Percentiles rank a stretch among this genome's conserved stretches.
Conservation (phyloP, 2,329 filamentous ascomycete species). For the Zalaria sp. region DNA sequence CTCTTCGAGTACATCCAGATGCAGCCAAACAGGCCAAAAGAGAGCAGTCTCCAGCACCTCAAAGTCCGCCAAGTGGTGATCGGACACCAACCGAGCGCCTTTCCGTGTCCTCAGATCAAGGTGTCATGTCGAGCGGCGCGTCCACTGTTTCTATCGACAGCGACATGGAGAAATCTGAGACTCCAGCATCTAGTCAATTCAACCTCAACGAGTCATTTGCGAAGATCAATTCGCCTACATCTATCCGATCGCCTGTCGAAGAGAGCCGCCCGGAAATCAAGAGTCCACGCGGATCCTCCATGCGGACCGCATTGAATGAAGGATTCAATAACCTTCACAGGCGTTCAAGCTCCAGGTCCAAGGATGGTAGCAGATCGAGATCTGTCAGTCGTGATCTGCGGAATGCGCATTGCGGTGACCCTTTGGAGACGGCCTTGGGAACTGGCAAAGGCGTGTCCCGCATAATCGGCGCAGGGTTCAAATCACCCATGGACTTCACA, state of each 20-base stretch:
- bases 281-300: constrained; percentile 2
- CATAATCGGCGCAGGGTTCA: constrained; percentile 19
- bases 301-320: constrained; percentile 5
- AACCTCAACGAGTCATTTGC: constrained; percentile 9
- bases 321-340: constrained; percentile 1
- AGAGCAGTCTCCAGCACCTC: not conserved
- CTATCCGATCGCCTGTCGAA: not conserved
- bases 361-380: not conserved
- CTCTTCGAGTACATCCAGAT: constrained; percentile 21
- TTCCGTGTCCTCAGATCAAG: not conserved
- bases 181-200: constrained; percentile 2
- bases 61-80: not conserved
- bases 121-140: not conserved
- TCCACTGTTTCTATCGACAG: not conserved
- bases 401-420: constrained; percentile 9
- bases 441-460: constrained; percentile 21
- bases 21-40: constrained; percentile 5
- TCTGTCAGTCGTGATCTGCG: not conserved
- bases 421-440: constrained; percentile 11
- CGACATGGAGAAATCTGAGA: not conserved
- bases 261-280: not conserved
- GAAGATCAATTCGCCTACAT: constrained; percentile 2
- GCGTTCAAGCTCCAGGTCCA: constrained; percentile 1
- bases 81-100: not conserved
- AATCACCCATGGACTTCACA: constrained; percentile 45